These are phyloP conservation scores for Arachnomyces sp. DNA, from an alignment of 2,329 filamentous ascomycete species.

Conservation along the genomic window DNA sequence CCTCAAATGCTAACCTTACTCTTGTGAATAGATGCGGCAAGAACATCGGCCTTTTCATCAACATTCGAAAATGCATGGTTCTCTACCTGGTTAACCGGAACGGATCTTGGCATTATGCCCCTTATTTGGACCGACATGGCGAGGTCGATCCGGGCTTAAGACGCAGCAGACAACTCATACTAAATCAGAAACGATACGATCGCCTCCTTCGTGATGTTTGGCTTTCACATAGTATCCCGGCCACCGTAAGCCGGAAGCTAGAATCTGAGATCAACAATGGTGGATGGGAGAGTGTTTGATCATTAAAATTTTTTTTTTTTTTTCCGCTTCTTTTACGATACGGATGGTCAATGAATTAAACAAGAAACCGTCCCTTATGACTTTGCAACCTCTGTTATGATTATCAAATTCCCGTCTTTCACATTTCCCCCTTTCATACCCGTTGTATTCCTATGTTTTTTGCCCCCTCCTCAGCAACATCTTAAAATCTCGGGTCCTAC, in stretches of 20 bases:
- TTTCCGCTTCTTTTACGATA: slow-evolving; percentile 1
- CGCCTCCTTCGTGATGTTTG: slow-evolving; percentile 77
- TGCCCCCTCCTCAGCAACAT: not conserved
- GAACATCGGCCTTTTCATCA: slow-evolving; percentile 89
- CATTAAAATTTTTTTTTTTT: not conserved
- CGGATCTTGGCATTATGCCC: slow-evolving; percentile 78
- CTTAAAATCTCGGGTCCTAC: too few relatives aligned
- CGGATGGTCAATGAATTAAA: too few relatives aligned
- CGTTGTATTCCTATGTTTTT: not conserved
- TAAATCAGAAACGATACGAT: slow-evolving; percentile 93
- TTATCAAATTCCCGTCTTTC: too few relatives aligned
- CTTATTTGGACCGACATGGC: slow-evolving; percentile 92
- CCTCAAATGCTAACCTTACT: slow-evolving; percentile 18
- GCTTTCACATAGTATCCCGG: slow-evolving; percentile 79
- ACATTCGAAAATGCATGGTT: slow-evolving; percentile 90
- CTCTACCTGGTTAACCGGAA: slow-evolving; percentile 76
- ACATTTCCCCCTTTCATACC: too few relatives aligned
- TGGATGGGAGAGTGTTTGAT: slow-evolving; percentile 74
- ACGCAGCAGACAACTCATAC: slow-evolving; percentile 78
- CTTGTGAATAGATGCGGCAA: slow-evolving; percentile 62
- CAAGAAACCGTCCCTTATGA: too few relatives aligned
- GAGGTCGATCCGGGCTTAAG: slow-evolving; percentile 88
- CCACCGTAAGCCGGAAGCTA: slow-evolving; percentile 78
- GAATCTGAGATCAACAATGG: slow-evolving; percentile 96
- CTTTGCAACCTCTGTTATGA: too few relatives aligned